phyloP scores from a whole-genome alignment of 305 asterid genomes.

The Lippia alba region DNA sequence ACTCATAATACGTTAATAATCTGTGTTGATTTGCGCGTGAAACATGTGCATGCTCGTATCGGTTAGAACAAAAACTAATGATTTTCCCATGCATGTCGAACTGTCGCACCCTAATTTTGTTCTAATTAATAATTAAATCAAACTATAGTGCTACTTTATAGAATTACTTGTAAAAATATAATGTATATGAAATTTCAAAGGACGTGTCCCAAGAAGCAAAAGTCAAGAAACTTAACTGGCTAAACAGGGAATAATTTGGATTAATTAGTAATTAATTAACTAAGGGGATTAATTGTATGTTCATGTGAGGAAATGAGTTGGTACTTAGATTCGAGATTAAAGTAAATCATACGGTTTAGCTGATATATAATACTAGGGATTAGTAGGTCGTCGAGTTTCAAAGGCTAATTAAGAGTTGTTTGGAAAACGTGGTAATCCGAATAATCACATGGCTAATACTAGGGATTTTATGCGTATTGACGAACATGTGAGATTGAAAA shows the following conservation, averaged over 20 bases:
- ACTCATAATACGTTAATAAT: too few relatives aligned
- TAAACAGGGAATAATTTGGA: constrained; percentile 29
- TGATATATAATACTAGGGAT: neutral
- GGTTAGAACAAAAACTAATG: neutral
- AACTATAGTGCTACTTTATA: neutral
- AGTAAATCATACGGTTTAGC: neutral
- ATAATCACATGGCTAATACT: constrained; percentile 13
- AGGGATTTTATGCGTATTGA: too few relatives aligned
- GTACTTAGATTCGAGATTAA: neutral
- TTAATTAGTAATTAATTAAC: neutral
- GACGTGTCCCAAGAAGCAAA: constrained; percentile 21
- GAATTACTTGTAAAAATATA: neutral
- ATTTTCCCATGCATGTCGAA: neutral
- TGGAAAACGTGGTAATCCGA: neutral
- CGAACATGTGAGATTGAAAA: too few relatives aligned
- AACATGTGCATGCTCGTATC: constrained; percentile 9
- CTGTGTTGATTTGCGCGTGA: neutral
- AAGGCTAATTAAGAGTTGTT: too few relatives aligned
- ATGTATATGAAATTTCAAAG: neutral
- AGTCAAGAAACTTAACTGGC: constrained; percentile 33
- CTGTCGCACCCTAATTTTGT: neutral
- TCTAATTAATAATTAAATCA: neutral
- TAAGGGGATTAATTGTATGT: too few relatives aligned
- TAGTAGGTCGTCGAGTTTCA: neutral
- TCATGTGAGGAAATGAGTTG: constrained; percentile 1